Percentiles rank a stretch among this genome's conserved stretches.
Conservation (phyloP, 768 basidiomycete genomes). For the Krasilnikovozyma curviuscula region DNA sequence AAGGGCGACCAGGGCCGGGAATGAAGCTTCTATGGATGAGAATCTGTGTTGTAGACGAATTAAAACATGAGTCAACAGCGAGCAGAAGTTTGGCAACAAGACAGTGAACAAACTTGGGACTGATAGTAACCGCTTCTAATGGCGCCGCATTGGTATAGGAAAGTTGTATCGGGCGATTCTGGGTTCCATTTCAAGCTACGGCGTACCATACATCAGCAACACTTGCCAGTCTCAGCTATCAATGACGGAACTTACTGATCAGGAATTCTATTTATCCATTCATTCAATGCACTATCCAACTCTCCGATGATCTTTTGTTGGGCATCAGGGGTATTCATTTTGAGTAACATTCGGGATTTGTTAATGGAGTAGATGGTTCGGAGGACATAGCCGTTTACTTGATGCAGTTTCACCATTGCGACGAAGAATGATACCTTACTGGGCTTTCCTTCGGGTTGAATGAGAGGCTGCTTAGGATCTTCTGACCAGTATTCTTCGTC, state of each 20-base stretch:
- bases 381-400: slow-evolving; percentile 42
- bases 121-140: no score
- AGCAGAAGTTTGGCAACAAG: no score
- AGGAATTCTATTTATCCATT: slow-evolving; percentile 35
- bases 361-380: slow-evolving; percentile 45
- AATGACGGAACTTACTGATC: no score
- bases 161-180: no score
- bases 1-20: slow-evolving; percentile 38
- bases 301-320: slow-evolving; percentile 39
- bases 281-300: slow-evolving; percentile 47
- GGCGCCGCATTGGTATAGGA: no score
- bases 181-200: no score
- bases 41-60: no score
- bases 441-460: slow-evolving; percentile 44
- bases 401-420: slow-evolving; percentile 37
- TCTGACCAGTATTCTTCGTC: slow-evolving; percentile 64
- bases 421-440: slow-evolving; percentile 41
- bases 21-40: slow-evolving; percentile 62
- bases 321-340: slow-evolving; percentile 26
- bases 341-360: slow-evolving; percentile 37
- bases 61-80: no score
- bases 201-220: no score
- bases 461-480: slow-evolving; percentile 33
- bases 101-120: no score
- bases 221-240: no score